Conservation (phyloP, 2,329 filamentous ascomycete genomes). For the Cytospora schulzeri region DNA sequence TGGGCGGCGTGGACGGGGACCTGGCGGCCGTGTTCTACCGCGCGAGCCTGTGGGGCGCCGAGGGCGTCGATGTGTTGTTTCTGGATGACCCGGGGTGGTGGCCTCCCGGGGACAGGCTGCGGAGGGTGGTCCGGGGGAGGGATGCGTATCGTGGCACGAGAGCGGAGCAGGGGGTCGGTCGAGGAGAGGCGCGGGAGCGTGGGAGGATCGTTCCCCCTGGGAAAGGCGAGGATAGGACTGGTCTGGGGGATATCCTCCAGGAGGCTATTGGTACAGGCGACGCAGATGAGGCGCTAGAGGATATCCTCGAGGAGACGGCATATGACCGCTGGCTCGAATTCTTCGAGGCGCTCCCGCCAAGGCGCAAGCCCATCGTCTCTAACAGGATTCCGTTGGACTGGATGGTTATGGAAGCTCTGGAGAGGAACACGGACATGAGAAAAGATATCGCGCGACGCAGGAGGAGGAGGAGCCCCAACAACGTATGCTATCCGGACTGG, state of each 20-base stretch:
- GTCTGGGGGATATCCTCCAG: constrained; percentile 35
- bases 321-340: constrained; percentile 42
- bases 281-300: constrained; percentile 21
- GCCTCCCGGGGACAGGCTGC: constrained; percentile 28
- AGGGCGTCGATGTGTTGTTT: constrained; percentile 37
- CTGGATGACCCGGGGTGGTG: constrained; percentile 37
- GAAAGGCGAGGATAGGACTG: constrained; percentile 30
- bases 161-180: background rate
- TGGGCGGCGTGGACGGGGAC: constrained; percentile 29
- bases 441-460: constrained; percentile 15
- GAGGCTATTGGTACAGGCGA: constrained; percentile 28
- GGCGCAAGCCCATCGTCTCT: constrained; percentile 6
- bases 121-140: constrained; percentile 30
- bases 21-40: constrained; percentile 37
- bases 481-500: constrained; percentile 34
- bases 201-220: background rate
- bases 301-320: constrained; percentile 30
- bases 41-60: constrained; percentile 39
- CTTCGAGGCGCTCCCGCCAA: constrained; percentile 36
- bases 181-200: background rate
- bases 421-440: constrained; percentile 38
- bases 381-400: constrained; percentile 33
- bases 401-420: constrained; percentile 38
- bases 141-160: constrained; percentile 15
- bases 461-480: background rate